Percentiles rank a stretch among this genome's conserved stretches.
Conservation (phyloP, 2,329 filamentous ascomycete species). For the Biscogniauxia sp. region DNA sequence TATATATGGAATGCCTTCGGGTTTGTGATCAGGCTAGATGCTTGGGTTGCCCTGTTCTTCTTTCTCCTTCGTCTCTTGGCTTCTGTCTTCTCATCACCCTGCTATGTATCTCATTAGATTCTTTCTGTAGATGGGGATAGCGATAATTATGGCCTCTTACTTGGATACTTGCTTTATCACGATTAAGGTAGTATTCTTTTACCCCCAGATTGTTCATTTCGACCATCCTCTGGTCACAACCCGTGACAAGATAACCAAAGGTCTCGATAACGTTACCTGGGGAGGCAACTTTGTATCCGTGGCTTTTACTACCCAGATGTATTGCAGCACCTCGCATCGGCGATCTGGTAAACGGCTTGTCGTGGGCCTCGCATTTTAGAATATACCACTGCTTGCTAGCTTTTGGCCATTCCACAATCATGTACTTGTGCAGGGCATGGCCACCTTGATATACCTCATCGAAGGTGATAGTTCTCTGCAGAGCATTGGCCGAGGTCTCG, state of each 20-base stretch:
- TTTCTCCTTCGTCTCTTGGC: too few species aligned
- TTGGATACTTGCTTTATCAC: conserved; percentile 3
- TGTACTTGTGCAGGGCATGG: conserved; percentile 31
- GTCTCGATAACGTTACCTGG: conserved; percentile 29
- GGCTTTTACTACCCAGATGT: conserved; percentile 34
- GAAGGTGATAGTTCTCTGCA: conserved; percentile 31
- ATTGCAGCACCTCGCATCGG: conserved; percentile 38
- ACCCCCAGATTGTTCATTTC: conserved; percentile 34
- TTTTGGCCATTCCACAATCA: conserved; percentile 31
- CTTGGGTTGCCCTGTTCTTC: too few species aligned
- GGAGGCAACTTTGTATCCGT: conserved; percentile 31
- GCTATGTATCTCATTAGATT: too few species aligned
- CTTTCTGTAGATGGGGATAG: too few species aligned
- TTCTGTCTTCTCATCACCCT: too few species aligned
- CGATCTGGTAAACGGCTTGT: conserved; percentile 35
- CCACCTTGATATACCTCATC: conserved; percentile 36
- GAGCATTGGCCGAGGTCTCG: conserved; percentile 7
- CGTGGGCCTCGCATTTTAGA: conserved; percentile 39
- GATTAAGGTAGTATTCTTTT: not conserved
- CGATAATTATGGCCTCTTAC: conserved; percentile 11
- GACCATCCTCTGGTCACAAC: conserved; percentile 30
- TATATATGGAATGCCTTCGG: conserved; percentile 36
- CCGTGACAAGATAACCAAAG: conserved; percentile 35
- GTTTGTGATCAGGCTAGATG: conserved; percentile 2
- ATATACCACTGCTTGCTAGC: conserved; percentile 35